These are phyloP conservation scores for Aaosphaeria pasadenensis DNA, from an alignment of 2,329 filamentous ascomycete genomes.

Conservation along the genomic window DNA sequence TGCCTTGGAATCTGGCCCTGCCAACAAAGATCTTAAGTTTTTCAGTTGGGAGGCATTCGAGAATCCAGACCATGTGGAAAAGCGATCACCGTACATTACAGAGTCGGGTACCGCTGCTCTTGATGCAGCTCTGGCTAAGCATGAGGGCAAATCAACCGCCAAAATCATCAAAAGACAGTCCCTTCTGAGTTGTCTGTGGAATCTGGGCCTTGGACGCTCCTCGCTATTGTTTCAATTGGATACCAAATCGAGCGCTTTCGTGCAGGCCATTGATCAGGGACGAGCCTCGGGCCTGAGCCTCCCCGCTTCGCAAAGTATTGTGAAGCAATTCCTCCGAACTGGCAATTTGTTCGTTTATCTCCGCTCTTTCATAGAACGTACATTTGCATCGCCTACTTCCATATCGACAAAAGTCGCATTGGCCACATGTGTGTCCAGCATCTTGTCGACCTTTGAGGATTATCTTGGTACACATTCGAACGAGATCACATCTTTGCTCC, in stretches of 20 bases:
- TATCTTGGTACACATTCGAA: constrained; percentile 29
- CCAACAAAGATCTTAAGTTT: constrained; percentile 39
- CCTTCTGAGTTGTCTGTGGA: constrained; percentile 55
- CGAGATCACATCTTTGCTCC: constrained; percentile 34
- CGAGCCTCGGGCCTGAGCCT: constrained; percentile 52
- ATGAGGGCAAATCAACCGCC: constrained; percentile 41
- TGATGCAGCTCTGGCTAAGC: constrained; percentile 54
- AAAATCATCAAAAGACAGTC: constrained; percentile 37
- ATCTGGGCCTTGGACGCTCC: constrained; percentile 66
- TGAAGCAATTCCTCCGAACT: constrained; percentile 41
- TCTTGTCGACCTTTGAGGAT: constrained; percentile 42
- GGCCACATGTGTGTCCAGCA: constrained; percentile 36
- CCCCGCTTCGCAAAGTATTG: constrained; percentile 51
- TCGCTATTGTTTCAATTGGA: constrained; percentile 69
- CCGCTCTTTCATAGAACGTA: constrained; percentile 35
- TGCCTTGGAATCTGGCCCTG: constrained; percentile 29
- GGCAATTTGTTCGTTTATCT: constrained; percentile 37
- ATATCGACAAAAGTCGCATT: constrained; percentile 42
- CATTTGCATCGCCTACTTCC: constrained; percentile 29
- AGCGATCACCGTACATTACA: constrained; percentile 57
- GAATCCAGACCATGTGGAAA: constrained; percentile 37
- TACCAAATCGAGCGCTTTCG: constrained; percentile 52
- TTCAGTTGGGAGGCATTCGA: constrained; percentile 70
- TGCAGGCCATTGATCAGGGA: constrained; percentile 41
- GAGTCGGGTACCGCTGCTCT: constrained; percentile 66